phyloP scores from a whole-genome alignment of 805 yeast genomes.

The Ascoidea tarda region DNA sequence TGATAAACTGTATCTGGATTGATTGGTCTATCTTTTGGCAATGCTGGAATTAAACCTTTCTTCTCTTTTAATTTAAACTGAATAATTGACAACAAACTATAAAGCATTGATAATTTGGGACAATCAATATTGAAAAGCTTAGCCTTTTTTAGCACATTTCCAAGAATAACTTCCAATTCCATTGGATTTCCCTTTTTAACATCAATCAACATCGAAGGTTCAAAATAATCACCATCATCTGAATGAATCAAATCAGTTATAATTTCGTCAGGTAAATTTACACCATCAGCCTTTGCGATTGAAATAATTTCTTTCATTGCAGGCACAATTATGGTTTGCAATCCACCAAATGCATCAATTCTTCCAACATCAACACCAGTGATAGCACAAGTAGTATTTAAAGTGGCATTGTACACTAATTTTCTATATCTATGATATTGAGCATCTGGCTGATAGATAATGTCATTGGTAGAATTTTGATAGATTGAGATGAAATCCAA shows the following conservation, averaged over 20 bases:
- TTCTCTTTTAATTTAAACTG: slow-evolving; percentile 51
- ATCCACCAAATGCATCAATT: slow-evolving; percentile 28
- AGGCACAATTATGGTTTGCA: slow-evolving; percentile 29
- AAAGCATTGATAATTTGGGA: slow-evolving; percentile 46
- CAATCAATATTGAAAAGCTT: slow-evolving; percentile 28
- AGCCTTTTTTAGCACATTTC: slow-evolving; percentile 44
- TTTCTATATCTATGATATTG: slow-evolving; percentile 48
- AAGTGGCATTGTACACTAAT: slow-evolving; percentile 53
- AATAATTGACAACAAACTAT: slow-evolving; percentile 41
- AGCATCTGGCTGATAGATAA: slow-evolving; percentile 28
- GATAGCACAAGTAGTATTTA: slow-evolving; percentile 49
- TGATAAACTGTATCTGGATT: background rate
- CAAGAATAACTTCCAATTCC: slow-evolving; percentile 60
- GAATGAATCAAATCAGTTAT: slow-evolving; percentile 37
- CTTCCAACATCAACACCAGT: slow-evolving; percentile 49
- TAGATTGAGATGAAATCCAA: slow-evolving; percentile 32
- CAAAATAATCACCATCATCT: slow-evolving; percentile 44
- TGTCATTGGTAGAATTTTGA: slow-evolving; percentile 26
- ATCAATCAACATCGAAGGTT: slow-evolving; percentile 68
- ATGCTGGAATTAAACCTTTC: slow-evolving; percentile 24
- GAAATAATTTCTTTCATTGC: slow-evolving; percentile 55
- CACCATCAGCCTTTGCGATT: slow-evolving; percentile 60
- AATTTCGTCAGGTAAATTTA: slow-evolving; percentile 32
- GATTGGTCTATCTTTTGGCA: slow-evolving; percentile 29
- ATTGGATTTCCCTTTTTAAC: slow-evolving; percentile 49